Evolutionary conservation across 129 eudicot genomes (phyloP), one percentile per base, ranked within the genome.

Genomic region (Apium graveolens): DNA sequence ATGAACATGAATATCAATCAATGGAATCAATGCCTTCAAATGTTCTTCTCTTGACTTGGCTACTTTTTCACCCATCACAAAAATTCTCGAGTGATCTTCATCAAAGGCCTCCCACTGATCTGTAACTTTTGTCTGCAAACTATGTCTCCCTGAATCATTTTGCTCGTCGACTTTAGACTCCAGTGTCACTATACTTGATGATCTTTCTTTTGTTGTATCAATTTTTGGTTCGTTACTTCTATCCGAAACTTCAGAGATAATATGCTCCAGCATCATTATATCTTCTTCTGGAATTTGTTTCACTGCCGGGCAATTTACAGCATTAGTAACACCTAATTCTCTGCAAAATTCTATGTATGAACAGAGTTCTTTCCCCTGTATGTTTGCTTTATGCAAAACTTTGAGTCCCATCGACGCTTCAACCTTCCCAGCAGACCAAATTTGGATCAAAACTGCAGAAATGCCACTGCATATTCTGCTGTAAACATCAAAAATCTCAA

Each of bases 41-140:
- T 60, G 79, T 14, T 81, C 78, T 18, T 42, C 68, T 37, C 38
- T 80, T 14, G 68, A 74, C 63, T 44, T 21, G 68, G 68, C 68
- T 34, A 26, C 1, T 74, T 51, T 43, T 32, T 71, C 46, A 20
- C 78, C 70, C 43, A 20, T 70, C 14, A 70, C 75, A 32, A 41
- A 17, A 29, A 45, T 80, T 7, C 42, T 81, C 42, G 65, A 57
- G 53, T 87, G 68, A 71, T 89, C 91, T 77, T 86, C 87, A 11
- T 90, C 89, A n/a, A 93, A 91, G 55, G 73, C 89, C 85, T 89
- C 93, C 96, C 98, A 93, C 1, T 88, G 46, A 69, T 86, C 80
- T 0, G 90, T 91, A 37, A 86, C 84, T n/a, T 89, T 65, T 9
- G 96, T 86, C 84, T 82, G 81, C 75, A 86, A 74, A 48, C 49